phyloP scores from a whole-genome alignment of 2,329 filamentous ascomycete genomes.

The Phialophora macrospora region DNA sequence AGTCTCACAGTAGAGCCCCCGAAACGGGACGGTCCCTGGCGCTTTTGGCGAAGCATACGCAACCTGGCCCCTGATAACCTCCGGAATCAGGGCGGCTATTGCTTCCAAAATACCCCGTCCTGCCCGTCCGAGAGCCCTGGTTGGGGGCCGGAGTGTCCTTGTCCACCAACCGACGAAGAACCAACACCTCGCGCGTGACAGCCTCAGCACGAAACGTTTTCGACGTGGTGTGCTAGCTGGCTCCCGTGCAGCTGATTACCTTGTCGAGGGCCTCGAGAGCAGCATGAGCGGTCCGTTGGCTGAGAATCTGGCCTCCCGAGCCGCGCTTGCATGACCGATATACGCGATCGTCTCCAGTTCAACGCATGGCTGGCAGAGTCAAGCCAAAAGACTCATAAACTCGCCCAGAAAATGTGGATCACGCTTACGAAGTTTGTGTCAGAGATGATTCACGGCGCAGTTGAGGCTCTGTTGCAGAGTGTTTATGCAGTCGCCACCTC shows the following conservation, averaged over 20 bases:
- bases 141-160: neutral
- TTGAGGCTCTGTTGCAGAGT: neutral
- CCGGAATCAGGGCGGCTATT: neutral
- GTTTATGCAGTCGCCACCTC: neutral
- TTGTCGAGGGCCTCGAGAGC: neutral
- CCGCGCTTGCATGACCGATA: no score
- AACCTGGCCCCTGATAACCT: neutral
- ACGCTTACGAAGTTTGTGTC: neutral
- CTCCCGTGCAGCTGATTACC: neutral
- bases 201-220: neutral
- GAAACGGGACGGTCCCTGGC: slow-evolving; percentile 1
- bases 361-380: neutral
- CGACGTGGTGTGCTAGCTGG: neutral
- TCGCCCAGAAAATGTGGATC: neutral
- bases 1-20: no score
- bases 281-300: neutral
- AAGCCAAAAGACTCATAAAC: no score
- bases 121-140: neutral
- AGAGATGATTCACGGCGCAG: slow-evolving; percentile 8
- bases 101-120: neutral
- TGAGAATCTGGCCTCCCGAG: neutral
- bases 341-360: neutral
- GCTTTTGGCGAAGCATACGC: neutral
- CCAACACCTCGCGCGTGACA: neutral
- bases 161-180: neutral